Base-by-base conservation (phyloP, 805 yeast genomes). In the Peterozyma xylosa region DNA sequence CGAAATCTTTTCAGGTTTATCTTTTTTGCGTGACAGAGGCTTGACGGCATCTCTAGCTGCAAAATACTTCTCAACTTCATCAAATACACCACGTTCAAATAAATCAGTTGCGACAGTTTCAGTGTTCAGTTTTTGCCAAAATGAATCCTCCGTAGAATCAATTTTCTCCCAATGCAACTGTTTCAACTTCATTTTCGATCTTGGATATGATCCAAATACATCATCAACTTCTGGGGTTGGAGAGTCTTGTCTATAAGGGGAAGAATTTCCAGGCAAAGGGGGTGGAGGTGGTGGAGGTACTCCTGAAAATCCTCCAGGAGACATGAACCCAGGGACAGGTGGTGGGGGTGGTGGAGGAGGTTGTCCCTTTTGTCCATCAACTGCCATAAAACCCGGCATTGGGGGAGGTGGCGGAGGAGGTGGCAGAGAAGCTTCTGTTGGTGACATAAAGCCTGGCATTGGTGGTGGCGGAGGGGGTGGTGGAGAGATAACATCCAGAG, bases 81-180 rank as follows among this genome's bases (percentile, higher is more conserved):
- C 76, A 50, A 84, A 73, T 11, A 85, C 71, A 42, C 93, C 93
- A 45, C 66, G 67, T 17, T 70, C 64, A 60, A 74, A 61, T 47
- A 85, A 66, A 18, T 74, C 78, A 36, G 62, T 66, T 2, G 73
- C 77, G 39, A 76, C 61, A 1, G 55, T 46, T 13, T 66, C 65
- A 16, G 75, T 72, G 39, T 73, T 68, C 0, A 62, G 71, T 21
- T 76, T 73, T 16, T 79, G 75, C 98, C 99, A 91, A 47, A 93
- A 84, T 0, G 98, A 90, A 38, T 82, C 77, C 42, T 82, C 85
- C 16, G 93, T 83, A 47, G 80, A 74, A 32, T 91, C 96, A 34
- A 95, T 71, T 56, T 86, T 87, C 53, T 91, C 96, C 98, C 98
- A 95, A 60, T 93, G 99, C 69, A 93, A 74, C 59, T 91, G 99